A percentile compares a stretch with the other conserved stretches of the same genome.
Conservation (phyloP, 1,139 yeast genomes). For the Insectozyma bohioensis region DNA sequence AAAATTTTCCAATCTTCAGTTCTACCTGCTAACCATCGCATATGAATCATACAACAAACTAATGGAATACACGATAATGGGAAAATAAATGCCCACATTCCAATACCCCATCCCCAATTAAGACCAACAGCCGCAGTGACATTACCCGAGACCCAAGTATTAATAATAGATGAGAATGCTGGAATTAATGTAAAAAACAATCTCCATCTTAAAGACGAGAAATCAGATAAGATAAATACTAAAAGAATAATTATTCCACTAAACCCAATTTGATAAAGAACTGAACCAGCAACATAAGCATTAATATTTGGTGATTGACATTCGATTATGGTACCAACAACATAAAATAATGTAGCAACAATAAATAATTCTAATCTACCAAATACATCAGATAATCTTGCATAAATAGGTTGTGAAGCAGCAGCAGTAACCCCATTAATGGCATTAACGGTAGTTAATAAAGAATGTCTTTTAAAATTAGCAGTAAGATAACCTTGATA, state of each 20-base stretch:
- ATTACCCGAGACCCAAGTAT: conserved; percentile 74
- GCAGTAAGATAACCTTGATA: conserved; percentile 55
- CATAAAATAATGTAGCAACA: conserved; percentile 57
- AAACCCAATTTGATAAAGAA: conserved; percentile 68
- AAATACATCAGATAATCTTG: conserved; percentile 67
- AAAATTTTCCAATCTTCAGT: conserved; percentile 35
- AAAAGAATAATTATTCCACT: conserved; percentile 61
- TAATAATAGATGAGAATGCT: conserved; percentile 68
- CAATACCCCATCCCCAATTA: conserved; percentile 50
- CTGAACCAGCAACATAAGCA: conserved; percentile 72
- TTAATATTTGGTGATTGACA: conserved; percentile 66
- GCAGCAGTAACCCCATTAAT: conserved; percentile 67
- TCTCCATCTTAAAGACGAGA: conserved; percentile 71
- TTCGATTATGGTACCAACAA: conserved; percentile 69
- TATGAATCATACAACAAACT: conserved; percentile 29
- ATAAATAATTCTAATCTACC: conserved; percentile 63
- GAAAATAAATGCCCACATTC: conserved; percentile 43
- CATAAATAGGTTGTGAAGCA: conserved; percentile 69
- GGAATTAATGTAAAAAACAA: conserved; percentile 61
- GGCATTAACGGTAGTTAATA: conserved; percentile 63
- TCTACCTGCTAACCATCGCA: conserved; percentile 35
- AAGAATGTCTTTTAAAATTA: conserved; percentile 57
- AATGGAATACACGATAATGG: conserved; percentile 38
- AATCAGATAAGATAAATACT: conserved; percentile 61
- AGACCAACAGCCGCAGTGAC: conserved; percentile 33